Evolutionary conservation across 2,329 filamentous ascomycete species (phyloP), one percentile per base, ranked within the genome.

Genomic region (Trichoderma koningiopsis): DNA sequence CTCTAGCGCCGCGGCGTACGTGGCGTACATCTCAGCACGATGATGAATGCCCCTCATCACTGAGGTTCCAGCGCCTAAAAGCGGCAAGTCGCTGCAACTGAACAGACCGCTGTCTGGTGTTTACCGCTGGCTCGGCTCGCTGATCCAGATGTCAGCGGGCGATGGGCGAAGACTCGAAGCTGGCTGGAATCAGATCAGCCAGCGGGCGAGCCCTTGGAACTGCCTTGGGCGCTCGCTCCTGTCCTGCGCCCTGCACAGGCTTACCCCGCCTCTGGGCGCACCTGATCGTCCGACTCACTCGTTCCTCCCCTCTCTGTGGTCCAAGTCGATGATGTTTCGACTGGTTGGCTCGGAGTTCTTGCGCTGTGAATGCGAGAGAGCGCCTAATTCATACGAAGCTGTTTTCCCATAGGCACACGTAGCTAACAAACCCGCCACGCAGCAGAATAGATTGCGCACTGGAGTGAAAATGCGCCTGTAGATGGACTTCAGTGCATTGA

Each of bases 1-100:
- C 56, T 49, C 43, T 59, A 49, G 65, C 58, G 66, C 58, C 47
- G 60, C 61, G 57, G 59, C 68, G 49, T 63, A 59, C n/a, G 59
- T 56, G 56, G 68, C 64, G 68, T 70, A 70, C 53, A 66, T 75
- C 57, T 75, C 74, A 75, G 74, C 72, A 75, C 72, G 74, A 64
- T 70, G 69, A 64, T 67, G 56, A 19, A 47, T 27, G 53, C 37
- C 68, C 62, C 71, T 68, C 71, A 67, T 70, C 71, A 57, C 70
- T 71, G 68, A 40, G 57, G 56, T 60, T 69, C 66, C 68, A 69
- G 68, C 59, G 68, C 60, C 61, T 69, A 69, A 66, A 69, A 69
- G 68, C 61, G 61, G 68, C 56, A 66, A 69, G 68, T 69, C 55
- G 49, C 24, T 56, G 55, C 40, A 31, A 24, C 19, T 22, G 11